phyloP scores from a whole-genome alignment of 208 protist genomes.

The Jaenimonas drosophilae region DNA sequence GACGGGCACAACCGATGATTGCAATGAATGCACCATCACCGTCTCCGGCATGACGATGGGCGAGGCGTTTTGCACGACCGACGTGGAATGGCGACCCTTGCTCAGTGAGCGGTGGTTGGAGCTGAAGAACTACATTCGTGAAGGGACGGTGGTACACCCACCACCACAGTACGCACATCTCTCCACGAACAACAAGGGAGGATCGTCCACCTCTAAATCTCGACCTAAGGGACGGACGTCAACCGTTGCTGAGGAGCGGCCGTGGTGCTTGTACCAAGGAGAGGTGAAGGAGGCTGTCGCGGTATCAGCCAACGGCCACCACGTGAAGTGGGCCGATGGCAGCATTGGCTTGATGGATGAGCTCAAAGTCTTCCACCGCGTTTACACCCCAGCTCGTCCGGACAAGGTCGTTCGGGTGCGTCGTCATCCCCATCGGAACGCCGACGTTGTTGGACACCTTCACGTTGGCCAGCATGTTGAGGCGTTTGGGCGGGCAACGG shows the following conservation, averaged over 20 bases:
- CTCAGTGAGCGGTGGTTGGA: no score
- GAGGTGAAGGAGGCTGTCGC: conserved; percentile 58
- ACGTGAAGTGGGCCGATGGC: conserved; percentile 43
- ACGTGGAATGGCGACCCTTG: no score
- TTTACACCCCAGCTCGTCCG: conserved; percentile 27
- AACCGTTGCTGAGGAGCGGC: conserved; percentile 1
- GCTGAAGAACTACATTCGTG: no score
- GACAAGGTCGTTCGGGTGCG: conserved; percentile 50
- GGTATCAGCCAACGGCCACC: conserved; percentile 33
- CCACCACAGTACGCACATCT: no score
- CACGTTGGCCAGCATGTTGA: conserved; percentile 37
- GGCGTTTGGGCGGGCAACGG: conserved; percentile 34
- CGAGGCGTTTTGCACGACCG: no score
- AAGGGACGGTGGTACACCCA: no score
- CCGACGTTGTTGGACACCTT: conserved; percentile 59
- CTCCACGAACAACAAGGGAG: no score
- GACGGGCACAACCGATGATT: no score
- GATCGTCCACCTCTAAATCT: no score
- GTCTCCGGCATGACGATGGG: no score
- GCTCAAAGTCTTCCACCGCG: conserved; percentile 29
- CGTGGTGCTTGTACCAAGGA: conserved; percentile 8
- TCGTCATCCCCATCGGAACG: conserved; percentile 47
- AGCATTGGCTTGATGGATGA: conserved; percentile 32
- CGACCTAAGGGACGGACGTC: no score
- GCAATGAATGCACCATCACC: no score